Conservation (phyloP, 2,329 filamentous ascomycete species). For the Tricladium varicosporioides region DNA sequence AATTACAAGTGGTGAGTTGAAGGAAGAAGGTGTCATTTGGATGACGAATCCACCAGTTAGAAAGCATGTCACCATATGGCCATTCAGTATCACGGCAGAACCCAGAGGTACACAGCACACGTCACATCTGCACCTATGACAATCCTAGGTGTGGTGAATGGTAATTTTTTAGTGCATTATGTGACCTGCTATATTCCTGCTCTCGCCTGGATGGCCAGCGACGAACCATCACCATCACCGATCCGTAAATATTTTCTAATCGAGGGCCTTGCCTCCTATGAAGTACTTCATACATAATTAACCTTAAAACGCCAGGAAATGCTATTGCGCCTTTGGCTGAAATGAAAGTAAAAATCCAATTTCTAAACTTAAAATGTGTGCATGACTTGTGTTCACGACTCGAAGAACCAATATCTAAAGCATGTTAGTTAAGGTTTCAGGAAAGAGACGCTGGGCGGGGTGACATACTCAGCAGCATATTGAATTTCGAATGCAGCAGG, state of each 20-base stretch:
- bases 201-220: background rate
- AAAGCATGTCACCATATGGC: background rate
- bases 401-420: conserved; percentile 33
- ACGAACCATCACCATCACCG: background rate
- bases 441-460: conserved; percentile 27
- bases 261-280: background rate
- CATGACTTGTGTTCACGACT: conserved; percentile 6
- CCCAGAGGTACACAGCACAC: background rate
- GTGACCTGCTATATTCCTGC: background rate
- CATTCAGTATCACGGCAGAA: background rate
- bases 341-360: background rate
- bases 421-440: conserved; percentile 5
- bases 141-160: background rate
- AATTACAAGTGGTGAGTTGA: background rate
- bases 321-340: background rate
- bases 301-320: conserved; percentile 6
- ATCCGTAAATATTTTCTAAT: no score
- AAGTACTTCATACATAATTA: background rate
- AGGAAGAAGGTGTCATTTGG: background rate
- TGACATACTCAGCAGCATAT: conserved; percentile 81
- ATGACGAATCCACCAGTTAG: background rate
- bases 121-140: no score
- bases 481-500: conserved; percentile 65
- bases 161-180: conserved; percentile 1
- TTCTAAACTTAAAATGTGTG: background rate